Conservation (phyloP, 148 eudicot species). For the Talinum fruticosum region DNA sequence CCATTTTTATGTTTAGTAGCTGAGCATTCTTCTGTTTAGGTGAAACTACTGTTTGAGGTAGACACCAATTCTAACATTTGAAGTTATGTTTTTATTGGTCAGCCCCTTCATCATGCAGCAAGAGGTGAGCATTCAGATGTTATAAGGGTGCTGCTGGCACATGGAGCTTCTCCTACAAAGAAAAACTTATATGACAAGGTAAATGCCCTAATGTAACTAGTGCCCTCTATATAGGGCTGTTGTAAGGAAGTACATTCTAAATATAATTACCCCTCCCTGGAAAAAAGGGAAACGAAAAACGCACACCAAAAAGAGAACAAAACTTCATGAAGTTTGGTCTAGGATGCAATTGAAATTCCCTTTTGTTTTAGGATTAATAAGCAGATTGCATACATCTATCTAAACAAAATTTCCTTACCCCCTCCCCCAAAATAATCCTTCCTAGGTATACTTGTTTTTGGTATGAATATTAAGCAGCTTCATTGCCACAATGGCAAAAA, state of each 20-base stretch:
- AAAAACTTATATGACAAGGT: conserved; percentile 75
- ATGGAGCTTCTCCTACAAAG: conserved; percentile 63
- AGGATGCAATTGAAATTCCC: background rate
- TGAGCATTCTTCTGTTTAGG: background rate
- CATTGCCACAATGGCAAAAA: too few relatives aligned
- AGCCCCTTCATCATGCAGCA: conserved; percentile 99
- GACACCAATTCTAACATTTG: background rate
- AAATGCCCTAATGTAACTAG: background rate
- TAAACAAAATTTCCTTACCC: background rate
- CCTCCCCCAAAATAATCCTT: background rate
- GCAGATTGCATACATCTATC: background rate
- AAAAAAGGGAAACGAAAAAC: background rate
- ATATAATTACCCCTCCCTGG: background rate
- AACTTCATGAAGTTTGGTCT: background rate
- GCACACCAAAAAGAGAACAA: background rate
- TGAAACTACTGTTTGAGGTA: background rate
- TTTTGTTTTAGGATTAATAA: too few relatives aligned
- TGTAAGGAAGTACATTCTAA: background rate
- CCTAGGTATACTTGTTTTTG: too few relatives aligned
- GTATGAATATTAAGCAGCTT: too few relatives aligned
- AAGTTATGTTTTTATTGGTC: background rate
- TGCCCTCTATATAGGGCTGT: background rate
- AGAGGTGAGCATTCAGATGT: conserved; percentile 76
- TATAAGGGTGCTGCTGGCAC: conserved; percentile 58
- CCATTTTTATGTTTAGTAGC: background rate